phyloP scores from a whole-genome alignment of 371 early-diverging fungal species.

The Smittium mucronatum region DNA sequence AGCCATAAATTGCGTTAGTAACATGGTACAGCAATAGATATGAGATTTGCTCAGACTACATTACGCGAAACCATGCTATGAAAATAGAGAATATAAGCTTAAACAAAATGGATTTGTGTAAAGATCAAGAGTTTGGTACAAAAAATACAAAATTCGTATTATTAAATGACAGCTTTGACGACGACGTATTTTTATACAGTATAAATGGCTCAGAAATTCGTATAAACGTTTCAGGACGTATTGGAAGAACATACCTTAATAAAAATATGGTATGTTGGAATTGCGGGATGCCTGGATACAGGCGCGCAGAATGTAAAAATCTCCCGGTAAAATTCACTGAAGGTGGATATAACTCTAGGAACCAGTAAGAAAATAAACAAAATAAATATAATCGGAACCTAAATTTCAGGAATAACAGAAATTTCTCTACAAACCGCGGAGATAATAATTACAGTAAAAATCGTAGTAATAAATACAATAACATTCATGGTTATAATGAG shows the following conservation, averaged over 20 bases:
- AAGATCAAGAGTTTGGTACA: background rate
- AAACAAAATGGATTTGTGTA: background rate
- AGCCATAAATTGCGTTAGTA: background rate
- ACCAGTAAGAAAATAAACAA: background rate
- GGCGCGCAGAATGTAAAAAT: background rate
- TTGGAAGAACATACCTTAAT: background rate
- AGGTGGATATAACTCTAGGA: too few relatives aligned
- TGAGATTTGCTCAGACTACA: background rate
- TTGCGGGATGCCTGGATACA: background rate
- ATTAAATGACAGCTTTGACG: background rate
- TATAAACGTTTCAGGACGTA: background rate
- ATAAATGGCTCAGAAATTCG: background rate
- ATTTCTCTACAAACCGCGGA: background rate
- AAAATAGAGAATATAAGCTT: background rate
- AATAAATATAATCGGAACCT: background rate
- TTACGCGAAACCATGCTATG: background rate
- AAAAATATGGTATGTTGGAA: background rate
- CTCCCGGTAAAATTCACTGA: background rate
- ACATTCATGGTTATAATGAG: background rate
- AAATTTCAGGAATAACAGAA: background rate
- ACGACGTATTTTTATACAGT: background rate
- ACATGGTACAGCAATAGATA: background rate
- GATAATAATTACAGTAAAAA: background rate
- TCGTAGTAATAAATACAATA: background rate
- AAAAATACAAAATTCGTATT: background rate